Conservation (phyloP, 371 early-diverging fungal genomes). For the Apophysomyces trapeziformis region DNA sequence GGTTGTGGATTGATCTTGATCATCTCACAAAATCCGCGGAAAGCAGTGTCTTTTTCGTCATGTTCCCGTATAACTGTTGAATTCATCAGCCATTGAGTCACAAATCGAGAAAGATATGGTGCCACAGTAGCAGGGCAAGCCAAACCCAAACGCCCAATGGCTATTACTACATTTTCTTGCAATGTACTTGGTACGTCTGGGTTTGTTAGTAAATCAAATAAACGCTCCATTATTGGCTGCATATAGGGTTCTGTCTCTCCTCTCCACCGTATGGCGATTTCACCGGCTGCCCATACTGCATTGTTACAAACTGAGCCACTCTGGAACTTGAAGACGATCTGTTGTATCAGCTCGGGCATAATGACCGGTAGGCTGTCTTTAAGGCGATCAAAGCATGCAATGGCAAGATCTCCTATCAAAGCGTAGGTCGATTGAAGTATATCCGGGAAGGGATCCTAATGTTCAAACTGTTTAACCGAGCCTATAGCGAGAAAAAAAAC, state of each 20-base stretch:
- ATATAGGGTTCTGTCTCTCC: slow-evolving; percentile 69
- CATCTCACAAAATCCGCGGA: slow-evolving; percentile 86
- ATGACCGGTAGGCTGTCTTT: slow-evolving; percentile 72
- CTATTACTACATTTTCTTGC: slow-evolving; percentile 89
- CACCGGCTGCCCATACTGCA: slow-evolving; percentile 95
- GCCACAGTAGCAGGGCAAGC: slow-evolving; percentile 76
- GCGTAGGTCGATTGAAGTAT: slow-evolving; percentile 94
- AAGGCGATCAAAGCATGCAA: slow-evolving; percentile 76
- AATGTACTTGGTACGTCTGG: slow-evolving; percentile 62
- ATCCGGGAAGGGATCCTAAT: slow-evolving; percentile 74
- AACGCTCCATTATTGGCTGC: slow-evolving; percentile 67
- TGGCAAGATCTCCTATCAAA: slow-evolving; percentile 93
- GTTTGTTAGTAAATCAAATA: slow-evolving; percentile 73
- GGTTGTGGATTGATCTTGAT: slow-evolving; percentile 83
- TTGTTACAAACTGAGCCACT: slow-evolving; percentile 85
- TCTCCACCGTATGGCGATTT: slow-evolving; percentile 82
- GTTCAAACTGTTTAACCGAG: neutral
- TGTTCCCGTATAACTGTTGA: slow-evolving; percentile 76
- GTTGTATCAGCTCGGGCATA: slow-evolving; percentile 77
- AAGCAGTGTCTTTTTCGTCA: slow-evolving; percentile 91
- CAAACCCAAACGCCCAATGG: slow-evolving; percentile 88
- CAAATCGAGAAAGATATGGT: slow-evolving; percentile 69
- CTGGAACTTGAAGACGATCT: slow-evolving; percentile 65
- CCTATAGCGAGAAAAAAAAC: neutral
- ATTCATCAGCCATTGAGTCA: slow-evolving; percentile 70